Base-by-base conservation (phyloP, 1,284 basidiomycete species). In the Bjerkandera adusta region DNA sequence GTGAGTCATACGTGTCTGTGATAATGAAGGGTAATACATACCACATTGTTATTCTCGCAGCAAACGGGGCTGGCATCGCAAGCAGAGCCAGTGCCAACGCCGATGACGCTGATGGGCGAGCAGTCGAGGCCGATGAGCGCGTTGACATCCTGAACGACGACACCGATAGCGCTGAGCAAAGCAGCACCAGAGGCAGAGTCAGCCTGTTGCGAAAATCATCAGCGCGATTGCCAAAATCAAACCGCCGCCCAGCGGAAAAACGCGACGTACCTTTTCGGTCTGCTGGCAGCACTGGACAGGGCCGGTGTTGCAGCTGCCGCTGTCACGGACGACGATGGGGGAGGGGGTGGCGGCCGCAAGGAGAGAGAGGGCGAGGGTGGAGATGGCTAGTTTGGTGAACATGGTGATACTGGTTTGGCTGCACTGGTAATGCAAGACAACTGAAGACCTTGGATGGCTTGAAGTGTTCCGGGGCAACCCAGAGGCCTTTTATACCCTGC, bases 101-200 rank as follows among this genome's bases (percentile, higher is more conserved):
- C 57, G 47, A 61, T 37, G 30, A 61, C 52, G 40, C 38, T 53
- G 49, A 66, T 54, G 29, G 63, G 60, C 25, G 57, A 54, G 58
- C 61, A 66, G 22, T 37, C 54, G 30, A 66, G 25, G 13, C 63
- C 64, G 36, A 66, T 47, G 34, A 56, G 51, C 11, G 52, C 59
- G 36, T 48, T 55, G 15, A 55, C 20, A 46, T 58, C 56, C 21
- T 53, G 43, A 10, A 63, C 46, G 20, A 60, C 55, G 15, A 62
- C 44, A 10, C 59, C 62, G 3, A 64, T 38, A 0, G 53, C 30
- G 18, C 46, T 50, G 13, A 65, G 47, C 4, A 62, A 8, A 34
- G 35, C 33, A 33, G 35, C 16, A n/a, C 34, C 49, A 1, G 20
- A 21, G 8, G 39, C 43, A 20, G 45, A 42, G 44, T 25, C 40